Base-by-base conservation (phyloP, 176 grass and related monocot species). In the Canna indica region DNA sequence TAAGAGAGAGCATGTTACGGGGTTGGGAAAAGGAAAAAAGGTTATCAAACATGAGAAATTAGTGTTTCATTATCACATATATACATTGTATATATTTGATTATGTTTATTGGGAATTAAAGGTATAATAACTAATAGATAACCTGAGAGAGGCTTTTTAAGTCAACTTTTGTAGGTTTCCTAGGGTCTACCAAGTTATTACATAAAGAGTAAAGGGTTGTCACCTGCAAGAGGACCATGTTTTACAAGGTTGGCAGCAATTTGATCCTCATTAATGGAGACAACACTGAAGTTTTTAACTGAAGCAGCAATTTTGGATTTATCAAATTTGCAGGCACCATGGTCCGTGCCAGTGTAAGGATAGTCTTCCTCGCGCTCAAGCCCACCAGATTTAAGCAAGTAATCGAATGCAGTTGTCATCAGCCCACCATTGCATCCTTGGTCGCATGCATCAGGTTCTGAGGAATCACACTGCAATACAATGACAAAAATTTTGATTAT, bases 291-390 rank as follows among this genome's bases (percentile, higher is more conserved):
- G 18, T 71, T 71, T 32, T 29, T 53, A 34, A 71, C 69, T 36
- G 46, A 71, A 53, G 69, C 69, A 53, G 25, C 69, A 53, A 71
- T 71, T 34, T 71, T 71, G 30, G 69, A 71, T 24, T 35, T 54
- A n/a, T 71, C 69, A 53, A 71, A 53, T 35, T 71, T 54, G 47
- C 69, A 71, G 47, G 18, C 4, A 54, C 29, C 16, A 1, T 30
- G 69, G 69, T 71, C 69, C 12, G 69, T 54, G 18, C 69, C 69
- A 7, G 69, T 54, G 42, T 71, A 71, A 54, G 69, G 69, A 53
- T 71, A 71, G 54, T 71, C 69, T 71, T 71, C 47, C 42, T 71
- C 69, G 25, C 69, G 46, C 69, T 54, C 69, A 25, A 71, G 69
- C 7, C 69, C 69, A 22, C 69, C 69, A 53, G 69, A 50, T 54